Evolutionary conservation across 1,284 basidiomycete species (phyloP).

Genomic region (Ustilago curta): DNA sequence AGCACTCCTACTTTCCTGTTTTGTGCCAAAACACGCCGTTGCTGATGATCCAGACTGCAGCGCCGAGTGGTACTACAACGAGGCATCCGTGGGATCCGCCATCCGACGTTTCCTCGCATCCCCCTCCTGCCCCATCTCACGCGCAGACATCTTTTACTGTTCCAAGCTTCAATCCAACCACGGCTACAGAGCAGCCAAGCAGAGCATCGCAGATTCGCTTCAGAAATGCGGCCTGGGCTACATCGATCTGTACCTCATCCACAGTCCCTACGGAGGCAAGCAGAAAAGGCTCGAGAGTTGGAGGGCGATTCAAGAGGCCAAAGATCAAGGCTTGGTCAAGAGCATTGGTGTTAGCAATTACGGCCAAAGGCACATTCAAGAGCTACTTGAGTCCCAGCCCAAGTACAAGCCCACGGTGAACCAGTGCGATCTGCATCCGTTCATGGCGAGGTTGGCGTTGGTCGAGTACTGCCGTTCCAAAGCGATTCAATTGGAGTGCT

Average conservation of each 20-base stretch:
- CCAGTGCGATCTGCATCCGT: slow-evolving; percentile 45
- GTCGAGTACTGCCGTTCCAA: slow-evolving; percentile 27
- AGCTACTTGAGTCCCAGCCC: slow-evolving; percentile 25
- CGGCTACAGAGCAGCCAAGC: slow-evolving; percentile 37
- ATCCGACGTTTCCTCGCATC: slow-evolving; percentile 17
- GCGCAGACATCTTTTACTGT: slow-evolving; percentile 31
- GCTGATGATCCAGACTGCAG: slow-evolving; percentile 7
- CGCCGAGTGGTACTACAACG: slow-evolving; percentile 44
- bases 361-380: slow-evolving; percentile 37
- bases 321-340: slow-evolving; percentile 38
- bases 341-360: slow-evolving; percentile 58
- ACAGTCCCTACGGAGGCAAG: slow-evolving; percentile 61
- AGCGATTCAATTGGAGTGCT: slow-evolving; percentile 32
- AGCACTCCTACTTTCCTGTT: not conserved
- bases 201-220: slow-evolving; percentile 39
- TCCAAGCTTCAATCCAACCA: slow-evolving; percentile 39
- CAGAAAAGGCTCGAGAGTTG: slow-evolving; percentile 55
- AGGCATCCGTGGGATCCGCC: slow-evolving; percentile 20
- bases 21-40: not conserved
- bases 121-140: slow-evolving; percentile 9
- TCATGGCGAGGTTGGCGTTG: slow-evolving; percentile 31
- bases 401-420: slow-evolving; percentile 38
- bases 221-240: slow-evolving; percentile 42
- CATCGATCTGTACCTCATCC: slow-evolving; percentile 64
- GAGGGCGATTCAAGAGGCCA: slow-evolving; percentile 53